Evolutionary conservation across 2,329 filamentous ascomycete species (phyloP).

Genomic region (Colletotrichum sp.): DNA sequence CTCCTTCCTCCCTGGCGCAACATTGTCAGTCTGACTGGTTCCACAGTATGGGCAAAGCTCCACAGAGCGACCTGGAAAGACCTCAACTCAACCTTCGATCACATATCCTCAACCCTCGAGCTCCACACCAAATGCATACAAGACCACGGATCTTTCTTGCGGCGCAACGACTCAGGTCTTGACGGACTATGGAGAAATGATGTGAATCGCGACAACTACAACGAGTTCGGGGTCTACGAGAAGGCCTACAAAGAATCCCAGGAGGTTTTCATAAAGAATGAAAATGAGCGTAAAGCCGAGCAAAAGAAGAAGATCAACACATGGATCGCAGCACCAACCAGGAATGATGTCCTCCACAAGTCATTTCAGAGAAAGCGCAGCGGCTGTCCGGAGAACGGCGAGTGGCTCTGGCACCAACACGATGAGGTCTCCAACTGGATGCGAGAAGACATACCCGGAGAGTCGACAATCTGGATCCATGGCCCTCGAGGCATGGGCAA

Average conservation of each 20-base stretch:
- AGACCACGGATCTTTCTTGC: neutral
- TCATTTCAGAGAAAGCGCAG: neutral
- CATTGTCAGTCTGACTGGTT: neutral
- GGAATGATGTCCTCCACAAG: neutral
- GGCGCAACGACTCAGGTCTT: neutral
- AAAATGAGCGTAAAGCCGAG: neutral
- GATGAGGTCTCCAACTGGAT: constrained; percentile 13
- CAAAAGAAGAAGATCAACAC: neutral
- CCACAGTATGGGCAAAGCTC: neutral
- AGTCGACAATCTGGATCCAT: constrained; percentile 35
- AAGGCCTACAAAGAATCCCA: neutral
- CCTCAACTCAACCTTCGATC: neutral
- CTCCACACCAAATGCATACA: neutral
- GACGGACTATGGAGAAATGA: neutral
- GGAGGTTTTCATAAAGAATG: neutral
- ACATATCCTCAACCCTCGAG: neutral
- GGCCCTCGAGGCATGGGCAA: constrained; percentile 43
- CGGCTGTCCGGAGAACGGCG: constrained; percentile 1
- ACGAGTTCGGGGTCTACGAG: neutral
- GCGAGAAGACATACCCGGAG: constrained; percentile 13
- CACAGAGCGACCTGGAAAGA: constrained; percentile 16
- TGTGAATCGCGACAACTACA: too few relatives aligned
- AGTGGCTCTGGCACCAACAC: constrained; percentile 5
- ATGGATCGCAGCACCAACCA: constrained; percentile 2
- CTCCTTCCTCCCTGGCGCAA: neutral